These are phyloP conservation scores for Isatis lusitanica DNA, from an alignment of 441 rosid genomes.

Conservation along the genomic window DNA sequence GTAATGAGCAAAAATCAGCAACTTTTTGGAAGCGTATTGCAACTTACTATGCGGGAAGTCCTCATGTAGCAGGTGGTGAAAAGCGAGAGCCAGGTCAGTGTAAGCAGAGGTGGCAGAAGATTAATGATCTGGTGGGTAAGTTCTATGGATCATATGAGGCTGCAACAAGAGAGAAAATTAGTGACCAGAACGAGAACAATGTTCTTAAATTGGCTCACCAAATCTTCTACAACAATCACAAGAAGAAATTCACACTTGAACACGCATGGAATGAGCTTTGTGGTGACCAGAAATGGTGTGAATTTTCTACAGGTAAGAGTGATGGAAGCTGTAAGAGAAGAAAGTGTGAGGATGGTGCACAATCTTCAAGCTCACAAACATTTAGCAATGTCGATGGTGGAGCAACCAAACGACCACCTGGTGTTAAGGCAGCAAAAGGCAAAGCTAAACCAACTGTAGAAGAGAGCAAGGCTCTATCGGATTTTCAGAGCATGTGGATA, in stretches of 20 bases:
- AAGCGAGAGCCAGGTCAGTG: not conserved
- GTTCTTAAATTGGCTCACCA: not conserved
- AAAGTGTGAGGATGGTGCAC: not conserved
- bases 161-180: not conserved
- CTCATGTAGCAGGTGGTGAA: not conserved
- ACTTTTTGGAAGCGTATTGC: too few relatives aligned
- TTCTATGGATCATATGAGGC: not conserved
- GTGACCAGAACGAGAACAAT: not conserved
- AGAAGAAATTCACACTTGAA: not conserved
- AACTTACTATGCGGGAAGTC: too few relatives aligned
- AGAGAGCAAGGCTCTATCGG: too few relatives aligned
- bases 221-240: not conserved
- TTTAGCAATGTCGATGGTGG: too few relatives aligned
- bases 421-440: too few relatives aligned
- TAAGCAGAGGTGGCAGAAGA: not conserved
- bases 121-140: not conserved
- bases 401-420: too few relatives aligned
- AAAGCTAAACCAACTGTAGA: too few relatives aligned
- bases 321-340: not conserved
- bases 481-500: too few relatives aligned
- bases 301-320: too few relatives aligned
- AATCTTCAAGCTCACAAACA: not conserved
- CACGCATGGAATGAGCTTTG: constrained; percentile 1
- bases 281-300: not conserved
- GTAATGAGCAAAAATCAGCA: too few relatives aligned